Percentiles rank a stretch among this genome's conserved stretches.
phyloP scores from a whole-genome alignment of 2,329 filamentous ascomycete species.

The Colletotrichum higginsianum region DNA sequence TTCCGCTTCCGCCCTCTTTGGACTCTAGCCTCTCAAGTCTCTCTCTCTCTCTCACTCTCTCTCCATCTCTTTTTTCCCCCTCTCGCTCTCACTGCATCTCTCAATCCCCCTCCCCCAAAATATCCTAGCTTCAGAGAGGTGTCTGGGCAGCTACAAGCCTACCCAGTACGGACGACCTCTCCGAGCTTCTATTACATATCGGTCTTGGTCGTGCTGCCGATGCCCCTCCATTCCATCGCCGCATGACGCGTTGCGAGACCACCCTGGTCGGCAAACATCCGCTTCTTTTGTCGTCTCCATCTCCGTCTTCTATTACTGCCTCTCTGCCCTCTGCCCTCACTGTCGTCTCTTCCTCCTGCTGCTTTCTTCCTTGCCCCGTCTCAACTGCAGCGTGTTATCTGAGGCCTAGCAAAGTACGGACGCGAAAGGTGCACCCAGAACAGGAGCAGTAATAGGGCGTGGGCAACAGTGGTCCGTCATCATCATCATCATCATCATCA shows the following conservation, averaged over 20 bases:
- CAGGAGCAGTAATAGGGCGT: not conserved
- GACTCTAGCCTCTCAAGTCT: too few species aligned
- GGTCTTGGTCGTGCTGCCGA: constrained; percentile 4
- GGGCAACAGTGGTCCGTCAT: constrained; percentile 2
- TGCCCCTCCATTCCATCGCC: constrained; percentile 31
- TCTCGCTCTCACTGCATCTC: too few species aligned
- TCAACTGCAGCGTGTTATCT: constrained; percentile 12
- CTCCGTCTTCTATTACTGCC: not conserved
- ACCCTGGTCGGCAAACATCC: constrained; percentile 31
- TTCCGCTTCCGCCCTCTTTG: too few species aligned
- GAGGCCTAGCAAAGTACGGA: constrained; percentile 27
- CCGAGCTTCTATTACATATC: not conserved
- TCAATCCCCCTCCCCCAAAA: too few species aligned
- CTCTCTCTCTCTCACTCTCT: too few species aligned
- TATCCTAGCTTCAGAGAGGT: not conserved
- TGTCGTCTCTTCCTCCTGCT: too few species aligned
- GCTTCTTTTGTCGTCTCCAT: constrained; percentile 34
- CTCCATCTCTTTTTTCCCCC: too few species aligned
- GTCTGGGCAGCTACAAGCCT: too few species aligned
- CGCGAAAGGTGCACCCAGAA: not conserved
- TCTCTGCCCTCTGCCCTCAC: too few species aligned
- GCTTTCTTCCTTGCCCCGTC: constrained; percentile 11
- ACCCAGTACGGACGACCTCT: not conserved
- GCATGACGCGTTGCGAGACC: constrained; percentile 39
- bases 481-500: not conserved